Evolutionary conservation across 1,139 yeast genomes (phyloP), one percentile per base, ranked within the genome.

Genomic region (Eremothecium cymbalariae): DNA sequence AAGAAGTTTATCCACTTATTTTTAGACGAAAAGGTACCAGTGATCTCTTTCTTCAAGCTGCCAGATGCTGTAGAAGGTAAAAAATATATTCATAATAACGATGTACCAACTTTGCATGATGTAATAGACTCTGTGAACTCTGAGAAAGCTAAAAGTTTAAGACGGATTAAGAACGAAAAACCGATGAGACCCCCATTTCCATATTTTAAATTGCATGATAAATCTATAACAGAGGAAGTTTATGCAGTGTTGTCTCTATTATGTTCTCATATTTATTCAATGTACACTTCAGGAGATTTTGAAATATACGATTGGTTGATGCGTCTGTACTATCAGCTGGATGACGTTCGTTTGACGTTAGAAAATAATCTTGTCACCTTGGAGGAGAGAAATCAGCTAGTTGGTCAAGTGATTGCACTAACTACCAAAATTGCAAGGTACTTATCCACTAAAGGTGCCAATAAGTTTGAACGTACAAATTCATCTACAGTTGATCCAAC

Each of bases 231-330:
- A 7, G 72, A 68, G 32, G 90, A 80, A 53, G 67, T 78, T 39
- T 67, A 65, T 20, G 68, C 77, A 18, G 69, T 79, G 2, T 58
- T 79, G 46, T 67, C 70, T 18, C 67, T 76, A 34, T 59, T 81
- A 36, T 67, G 74, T 9, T 67, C 80, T 4, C 83, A 79, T 49
- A 70, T 79, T 33, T 80, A 71, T 59, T 75, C 84, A 1, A 66
- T 79, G 50, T 80, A 80, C 57, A 72, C 88, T 0, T 71, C 74
- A 46, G 82, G 83, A 30, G 84, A 79, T 50, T 77, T 76, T 42
- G 63, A 70, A 26, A 65, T 78, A 33, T 77, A 72, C 58, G 65
- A 67, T 41, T 75, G 72, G 46, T 64, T 80, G 45, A 59, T 68
- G 2, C 57, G 55, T 13, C 63, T 77, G 34, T 79, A 74, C 55